These are phyloP conservation scores for Pestalotiopsis sp. DNA, from an alignment of 2,329 filamentous ascomycete species.

Conservation along the genomic window DNA sequence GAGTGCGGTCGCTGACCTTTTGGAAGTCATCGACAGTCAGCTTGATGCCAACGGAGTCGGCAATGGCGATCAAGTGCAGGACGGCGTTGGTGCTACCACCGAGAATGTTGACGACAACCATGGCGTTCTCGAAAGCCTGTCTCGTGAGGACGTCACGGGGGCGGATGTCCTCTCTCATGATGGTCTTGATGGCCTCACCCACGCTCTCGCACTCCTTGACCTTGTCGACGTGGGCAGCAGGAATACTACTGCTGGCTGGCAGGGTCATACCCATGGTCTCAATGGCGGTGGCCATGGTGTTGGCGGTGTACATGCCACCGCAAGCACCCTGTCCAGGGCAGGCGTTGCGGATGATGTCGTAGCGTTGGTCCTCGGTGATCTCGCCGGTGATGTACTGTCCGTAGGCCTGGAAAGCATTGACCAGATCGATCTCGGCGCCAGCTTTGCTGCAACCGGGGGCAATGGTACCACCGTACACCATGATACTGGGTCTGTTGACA, in stretches of 20 bases:
- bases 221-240: slow-evolving; percentile 75
- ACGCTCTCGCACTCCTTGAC: slow-evolving; percentile 71
- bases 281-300: slow-evolving; percentile 55
- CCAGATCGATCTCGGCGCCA: slow-evolving; percentile 84
- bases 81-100: slow-evolving; percentile 60
- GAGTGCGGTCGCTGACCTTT: slow-evolving; percentile 49
- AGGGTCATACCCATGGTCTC: slow-evolving; percentile 56
- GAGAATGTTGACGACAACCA: slow-evolving; percentile 56
- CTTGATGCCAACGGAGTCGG: slow-evolving; percentile 54
- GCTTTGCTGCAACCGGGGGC: slow-evolving; percentile 82
- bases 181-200: slow-evolving; percentile 73
- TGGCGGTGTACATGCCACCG: slow-evolving; percentile 57
- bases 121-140: slow-evolving; percentile 58
- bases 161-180: slow-evolving; percentile 69
- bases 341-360: slow-evolving; percentile 45
- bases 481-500: slow-evolving; percentile 69
- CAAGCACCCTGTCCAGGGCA: slow-evolving; percentile 51
- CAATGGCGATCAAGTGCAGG: slow-evolving; percentile 57
- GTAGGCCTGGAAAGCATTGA: slow-evolving; percentile 97
- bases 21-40: slow-evolving; percentile 58
- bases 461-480: slow-evolving; percentile 97
- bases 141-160: slow-evolving; percentile 58
- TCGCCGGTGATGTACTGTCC: slow-evolving; percentile 60
- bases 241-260: slow-evolving; percentile 71
- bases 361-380: slow-evolving; percentile 44